Conservation (phyloP, 345 rosid species). For the Lepidium africanum region DNA sequence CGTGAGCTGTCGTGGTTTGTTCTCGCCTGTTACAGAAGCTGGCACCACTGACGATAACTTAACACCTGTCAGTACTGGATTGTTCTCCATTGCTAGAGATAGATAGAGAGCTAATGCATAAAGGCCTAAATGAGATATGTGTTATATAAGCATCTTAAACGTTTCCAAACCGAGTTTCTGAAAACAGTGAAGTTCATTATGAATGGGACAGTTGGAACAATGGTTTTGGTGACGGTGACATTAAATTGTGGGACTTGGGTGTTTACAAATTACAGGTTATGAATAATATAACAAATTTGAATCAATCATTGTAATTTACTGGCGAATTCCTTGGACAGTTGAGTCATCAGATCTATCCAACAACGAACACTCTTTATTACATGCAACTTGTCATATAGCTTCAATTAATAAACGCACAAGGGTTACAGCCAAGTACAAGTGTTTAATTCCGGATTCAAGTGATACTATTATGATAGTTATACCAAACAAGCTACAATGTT, state of each 20-base stretch:
- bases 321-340: neutral
- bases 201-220: neutral
- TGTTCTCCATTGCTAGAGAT: conserved; percentile 4
- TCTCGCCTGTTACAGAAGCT: conserved; percentile 32
- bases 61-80: conserved; percentile 27
- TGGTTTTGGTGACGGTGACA: conserved; percentile 2
- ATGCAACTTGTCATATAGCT: neutral
- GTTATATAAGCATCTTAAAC: neutral
- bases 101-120: neutral
- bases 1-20: conserved; percentile 35
- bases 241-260: neutral
- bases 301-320: neutral
- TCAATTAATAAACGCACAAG: neutral
- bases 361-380: conserved; percentile 19
- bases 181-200: neutral
- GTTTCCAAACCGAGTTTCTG: neutral
- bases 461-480: neutral
- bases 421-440: neutral
- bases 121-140: neutral
- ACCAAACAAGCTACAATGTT: neutral
- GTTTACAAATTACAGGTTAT: neutral
- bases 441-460: neutral
- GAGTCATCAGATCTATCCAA: conserved; percentile 8
- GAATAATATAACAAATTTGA: neutral
- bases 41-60: conserved; percentile 65